Evolutionary conservation across 345 rosid species (phyloP), one percentile per base, ranked within the genome.

Genomic region (Lagerstroemia speciosa): DNA sequence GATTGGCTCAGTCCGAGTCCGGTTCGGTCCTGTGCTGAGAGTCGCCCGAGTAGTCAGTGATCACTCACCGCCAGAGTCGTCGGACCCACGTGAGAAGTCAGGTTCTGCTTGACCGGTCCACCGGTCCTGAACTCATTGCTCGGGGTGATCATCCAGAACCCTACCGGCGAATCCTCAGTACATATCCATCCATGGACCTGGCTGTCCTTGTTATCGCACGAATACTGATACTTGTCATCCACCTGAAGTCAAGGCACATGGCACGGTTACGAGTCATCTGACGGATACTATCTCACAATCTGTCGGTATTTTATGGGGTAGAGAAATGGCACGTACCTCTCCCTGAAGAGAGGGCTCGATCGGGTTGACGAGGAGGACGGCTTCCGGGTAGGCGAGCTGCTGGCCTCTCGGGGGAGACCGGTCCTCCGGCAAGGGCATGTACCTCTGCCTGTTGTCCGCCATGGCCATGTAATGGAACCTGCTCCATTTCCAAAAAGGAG

Each of bases 91-190:
- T 93, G 98, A 46, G 93, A 93, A 41, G 96, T 91, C 41, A 93
- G 85, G 76, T 93, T 91, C 75, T 89, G 98, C 65, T 93, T 93
- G 30, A 79, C 78, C 0, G 95, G 92, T 31, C 97, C 98, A 65
- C 91, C 97, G 0, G 97, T 77, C 37, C 87, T 83, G 74, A 86
- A 93, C 87, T 91, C 98, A 58, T 81, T 70, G 78, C 91, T 89
- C 45, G 98, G 98, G 26, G 93, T 93, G 69, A 93, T 87, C 79
- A 83, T 87, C 98, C 97, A 93, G 78, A 91, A 90, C 24, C 98
- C 98, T 4, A 86, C 86, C 0, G 85, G 73, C 8, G 93, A 86
- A 33, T 85, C 82, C 1, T 87, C 81, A 2, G 78, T 78, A 77
- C 83, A 83, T 57, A 93, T 83, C 97, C 98, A 93, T 9, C 98